phyloP scores from a whole-genome alignment of 2,329 filamentous ascomycete genomes.

The Furcasterigmium furcatum region DNA sequence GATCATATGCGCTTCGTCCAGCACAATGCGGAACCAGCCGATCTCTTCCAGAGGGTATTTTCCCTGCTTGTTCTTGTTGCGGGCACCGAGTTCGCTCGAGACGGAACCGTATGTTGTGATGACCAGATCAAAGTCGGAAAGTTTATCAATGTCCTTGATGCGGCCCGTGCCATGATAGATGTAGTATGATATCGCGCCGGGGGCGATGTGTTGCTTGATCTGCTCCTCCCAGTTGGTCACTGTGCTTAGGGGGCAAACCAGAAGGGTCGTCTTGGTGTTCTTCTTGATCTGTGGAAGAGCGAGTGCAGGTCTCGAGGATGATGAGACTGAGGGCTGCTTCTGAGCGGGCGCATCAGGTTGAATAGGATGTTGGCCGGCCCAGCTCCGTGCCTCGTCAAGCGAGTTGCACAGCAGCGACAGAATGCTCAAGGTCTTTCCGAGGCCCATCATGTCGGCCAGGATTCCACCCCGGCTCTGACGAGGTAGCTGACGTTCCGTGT shows the following conservation, averaged over 20 bases:
- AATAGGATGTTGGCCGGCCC: slow-evolving; percentile 51
- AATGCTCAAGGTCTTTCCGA: slow-evolving; percentile 85
- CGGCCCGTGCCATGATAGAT: slow-evolving; percentile 84
- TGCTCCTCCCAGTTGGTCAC: slow-evolving; percentile 95
- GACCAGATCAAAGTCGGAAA: slow-evolving; percentile 76
- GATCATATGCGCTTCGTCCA: slow-evolving; percentile 95
- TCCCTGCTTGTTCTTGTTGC: slow-evolving; percentile 58
- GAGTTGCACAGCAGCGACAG: slow-evolving; percentile 73
- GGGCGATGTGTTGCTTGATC: slow-evolving; percentile 74
- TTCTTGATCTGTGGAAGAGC: slow-evolving; percentile 49
- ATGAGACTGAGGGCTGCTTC: slow-evolving; percentile 26
- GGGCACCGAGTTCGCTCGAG: slow-evolving; percentile 69
- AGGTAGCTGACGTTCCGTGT: slow-evolving; percentile 56
- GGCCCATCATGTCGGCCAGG: slow-evolving; percentile 82
- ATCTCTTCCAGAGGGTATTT: slow-evolving; percentile 68
- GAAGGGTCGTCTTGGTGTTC: slow-evolving; percentile 77
- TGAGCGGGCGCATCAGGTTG: slow-evolving; percentile 37
- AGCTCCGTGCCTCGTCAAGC: slow-evolving; percentile 57
- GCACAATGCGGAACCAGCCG: slow-evolving; percentile 89
- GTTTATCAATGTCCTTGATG: slow-evolving; percentile 62
- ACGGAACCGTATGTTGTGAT: slow-evolving; percentile 93
- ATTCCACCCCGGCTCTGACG: slow-evolving; percentile 70
- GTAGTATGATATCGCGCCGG: slow-evolving; percentile 65
- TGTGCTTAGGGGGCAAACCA: slow-evolving; percentile 87
- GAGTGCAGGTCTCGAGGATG: slow-evolving; percentile 19